phyloP scores from a whole-genome alignment of 345 rosid species.

The Arabis hirsuta region DNA sequence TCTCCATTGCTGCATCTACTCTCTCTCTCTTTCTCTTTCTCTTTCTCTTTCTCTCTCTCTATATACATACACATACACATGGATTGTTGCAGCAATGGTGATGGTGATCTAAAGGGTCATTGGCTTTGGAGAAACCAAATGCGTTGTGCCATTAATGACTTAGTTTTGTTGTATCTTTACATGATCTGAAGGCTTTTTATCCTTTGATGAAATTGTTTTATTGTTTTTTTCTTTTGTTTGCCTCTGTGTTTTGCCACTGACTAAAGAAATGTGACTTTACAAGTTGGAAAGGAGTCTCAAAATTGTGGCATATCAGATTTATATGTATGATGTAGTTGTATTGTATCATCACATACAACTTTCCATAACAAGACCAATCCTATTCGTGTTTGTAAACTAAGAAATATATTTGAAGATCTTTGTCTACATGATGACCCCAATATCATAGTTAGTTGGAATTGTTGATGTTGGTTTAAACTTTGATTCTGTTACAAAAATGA shows the following conservation, averaged over 20 bases:
- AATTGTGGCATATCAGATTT: too few species aligned
- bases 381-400: too few species aligned
- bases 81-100: constrained; percentile 10
- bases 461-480: too few species aligned
- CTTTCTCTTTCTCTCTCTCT: neutral
- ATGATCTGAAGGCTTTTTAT: constrained; percentile 7
- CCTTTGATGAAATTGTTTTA: neutral
- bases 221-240: neutral
- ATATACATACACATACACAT: neutral
- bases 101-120: constrained; percentile 23
- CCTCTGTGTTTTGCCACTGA: neutral
- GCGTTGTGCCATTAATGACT: constrained; percentile 16
- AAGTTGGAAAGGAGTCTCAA: too few species aligned
- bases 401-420: too few species aligned
- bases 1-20: constrained; percentile 11
- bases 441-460: too few species aligned
- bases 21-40: constrained; percentile 31
- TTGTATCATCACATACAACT: too few species aligned
- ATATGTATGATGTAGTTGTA: too few species aligned
- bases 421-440: too few species aligned
- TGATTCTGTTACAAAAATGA: too few species aligned
- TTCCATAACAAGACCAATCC: too few species aligned
- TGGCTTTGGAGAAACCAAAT: neutral
- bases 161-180: neutral
- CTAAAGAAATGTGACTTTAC: neutral